phyloP scores from a whole-genome alignment of 2,329 filamentous ascomycete species.

The Fusarium hostae region DNA sequence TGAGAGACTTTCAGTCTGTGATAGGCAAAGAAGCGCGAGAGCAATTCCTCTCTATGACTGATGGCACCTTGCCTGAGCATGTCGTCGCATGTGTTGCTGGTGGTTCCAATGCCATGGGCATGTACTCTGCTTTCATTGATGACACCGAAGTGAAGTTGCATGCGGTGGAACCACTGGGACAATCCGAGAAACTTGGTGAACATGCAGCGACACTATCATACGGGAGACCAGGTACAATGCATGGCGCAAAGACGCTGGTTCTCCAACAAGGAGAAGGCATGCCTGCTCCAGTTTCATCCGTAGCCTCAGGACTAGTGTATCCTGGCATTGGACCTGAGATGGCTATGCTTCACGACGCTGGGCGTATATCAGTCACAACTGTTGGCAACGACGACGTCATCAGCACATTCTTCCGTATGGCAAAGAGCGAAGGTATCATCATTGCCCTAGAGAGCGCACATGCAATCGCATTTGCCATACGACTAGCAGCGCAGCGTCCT shows the following conservation, averaged over 20 bases:
- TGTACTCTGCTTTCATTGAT: constrained; percentile 7
- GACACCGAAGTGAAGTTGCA: not conserved
- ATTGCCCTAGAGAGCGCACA: constrained; percentile 12
- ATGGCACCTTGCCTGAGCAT: not conserved
- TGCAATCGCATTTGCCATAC: constrained; percentile 2
- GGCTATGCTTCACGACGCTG: constrained; percentile 4
- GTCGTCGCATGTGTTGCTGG: constrained; percentile 13
- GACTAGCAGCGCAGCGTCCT: not conserved
- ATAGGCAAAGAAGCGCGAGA: not conserved
- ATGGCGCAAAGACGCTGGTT: constrained; percentile 13
- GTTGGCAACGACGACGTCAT: not conserved
- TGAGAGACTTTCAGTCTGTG: constrained; percentile 15
- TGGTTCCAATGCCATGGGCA: constrained; percentile 5
- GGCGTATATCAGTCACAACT: not conserved
- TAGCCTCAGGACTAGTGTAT: constrained; percentile 6
- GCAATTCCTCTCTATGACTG: not conserved
- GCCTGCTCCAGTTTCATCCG: not conserved
- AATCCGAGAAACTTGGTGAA: not conserved
- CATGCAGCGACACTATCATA: constrained; percentile 13
- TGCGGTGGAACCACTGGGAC: not conserved
- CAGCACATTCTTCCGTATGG: not conserved
- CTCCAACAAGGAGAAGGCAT: not conserved
- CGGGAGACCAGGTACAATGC: not conserved
- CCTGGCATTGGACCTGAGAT: not conserved
- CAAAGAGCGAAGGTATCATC: constrained; percentile 1